phyloP scores from a whole-genome alignment of 345 rosid genomes.

The Euphorbia pulcherrima region DNA sequence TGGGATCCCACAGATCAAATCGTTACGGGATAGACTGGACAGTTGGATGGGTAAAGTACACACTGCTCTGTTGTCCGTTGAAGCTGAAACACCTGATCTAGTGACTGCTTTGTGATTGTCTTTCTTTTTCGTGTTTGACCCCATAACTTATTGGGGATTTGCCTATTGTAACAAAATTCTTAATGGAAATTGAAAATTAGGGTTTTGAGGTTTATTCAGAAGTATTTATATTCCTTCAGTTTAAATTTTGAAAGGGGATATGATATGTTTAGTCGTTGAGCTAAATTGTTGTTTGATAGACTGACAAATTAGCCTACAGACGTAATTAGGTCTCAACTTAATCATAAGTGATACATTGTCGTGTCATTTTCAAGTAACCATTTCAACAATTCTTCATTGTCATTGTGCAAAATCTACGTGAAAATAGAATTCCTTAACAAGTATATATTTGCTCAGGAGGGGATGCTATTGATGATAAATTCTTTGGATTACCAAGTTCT shows the following conservation, averaged over 20 bases:
- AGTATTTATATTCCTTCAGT: neutral
- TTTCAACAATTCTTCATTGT: no score
- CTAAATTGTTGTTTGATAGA: neutral
- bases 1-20: constrained; percentile 86
- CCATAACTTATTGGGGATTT: neutral
- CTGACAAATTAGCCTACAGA: no score
- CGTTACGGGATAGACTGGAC: constrained; percentile 80
- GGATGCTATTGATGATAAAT: no score
- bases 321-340: no score
- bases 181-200: neutral
- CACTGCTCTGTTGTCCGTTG: constrained; percentile 72
- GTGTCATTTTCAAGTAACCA: no score
- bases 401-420: no score
- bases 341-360: no score
- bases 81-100: constrained; percentile 98
- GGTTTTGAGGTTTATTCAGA: neutral
- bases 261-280: neutral
- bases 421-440: no score
- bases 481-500: no score
- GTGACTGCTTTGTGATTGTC: constrained; percentile 65
- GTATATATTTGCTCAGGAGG: no score
- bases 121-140: neutral
- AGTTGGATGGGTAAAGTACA: constrained; percentile 82
- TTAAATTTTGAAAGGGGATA: neutral
- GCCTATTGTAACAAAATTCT: constrained; percentile 15